Evolutionary conservation across 805 yeast genomes (phyloP).

Genomic region (Groenewaldozyma salmanticensis): DNA sequence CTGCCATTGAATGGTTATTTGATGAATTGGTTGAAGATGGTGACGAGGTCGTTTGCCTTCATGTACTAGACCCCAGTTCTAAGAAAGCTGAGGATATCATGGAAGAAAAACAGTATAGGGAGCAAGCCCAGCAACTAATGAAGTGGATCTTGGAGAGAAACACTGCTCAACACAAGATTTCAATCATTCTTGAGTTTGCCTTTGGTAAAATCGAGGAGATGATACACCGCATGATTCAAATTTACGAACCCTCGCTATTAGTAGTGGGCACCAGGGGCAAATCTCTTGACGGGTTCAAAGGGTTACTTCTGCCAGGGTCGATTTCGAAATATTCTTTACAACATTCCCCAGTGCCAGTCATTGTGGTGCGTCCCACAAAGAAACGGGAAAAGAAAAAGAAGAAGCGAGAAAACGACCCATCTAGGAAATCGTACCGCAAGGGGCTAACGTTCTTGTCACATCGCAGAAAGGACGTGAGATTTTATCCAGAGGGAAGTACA

Average conservation of each 20-base stretch:
- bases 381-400: slow-evolving; percentile 25
- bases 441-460: slow-evolving; percentile 2
- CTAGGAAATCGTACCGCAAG: slow-evolving; percentile 15
- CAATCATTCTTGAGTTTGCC: slow-evolving; percentile 35
- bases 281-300: slow-evolving; percentile 32
- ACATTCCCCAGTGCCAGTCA: slow-evolving; percentile 37
- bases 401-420: slow-evolving; percentile 27
- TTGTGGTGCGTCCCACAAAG: slow-evolving; percentile 34
- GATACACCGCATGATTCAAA: slow-evolving; percentile 33
- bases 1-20: slow-evolving; percentile 37
- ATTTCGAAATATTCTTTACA: slow-evolving; percentile 41
- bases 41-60: slow-evolving; percentile 37
- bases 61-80: slow-evolving; percentile 32
- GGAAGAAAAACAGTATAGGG: slow-evolving; percentile 22
- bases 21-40: slow-evolving; percentile 36
- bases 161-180: slow-evolving; percentile 26
- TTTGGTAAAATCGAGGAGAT: slow-evolving; percentile 35
- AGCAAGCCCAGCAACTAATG: slow-evolving; percentile 29
- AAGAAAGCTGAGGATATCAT: slow-evolving; percentile 12
- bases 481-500: slow-evolving; percentile 12
- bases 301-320: slow-evolving; percentile 33
- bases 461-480: slow-evolving; percentile 1
- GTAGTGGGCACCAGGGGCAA: slow-evolving; percentile 39
- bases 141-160: slow-evolving; percentile 28
- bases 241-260: slow-evolving; percentile 37